These are phyloP conservation scores for Aspergillus clavatus DNA, from an alignment of 2,329 filamentous ascomycete genomes.

Conservation along the genomic window DNA sequence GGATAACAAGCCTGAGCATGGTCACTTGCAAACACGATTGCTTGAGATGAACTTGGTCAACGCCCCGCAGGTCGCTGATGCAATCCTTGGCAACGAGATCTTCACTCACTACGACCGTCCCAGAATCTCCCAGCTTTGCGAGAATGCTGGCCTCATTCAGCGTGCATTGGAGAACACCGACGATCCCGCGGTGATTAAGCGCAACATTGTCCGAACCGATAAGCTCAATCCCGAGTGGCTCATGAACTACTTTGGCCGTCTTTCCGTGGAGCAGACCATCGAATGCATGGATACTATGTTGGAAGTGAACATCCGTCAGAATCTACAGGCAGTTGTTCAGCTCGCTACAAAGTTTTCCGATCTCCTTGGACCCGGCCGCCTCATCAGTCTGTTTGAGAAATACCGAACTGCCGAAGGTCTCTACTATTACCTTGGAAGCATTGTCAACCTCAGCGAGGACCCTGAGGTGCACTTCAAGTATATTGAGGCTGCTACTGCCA, in stretches of 20 bases:
- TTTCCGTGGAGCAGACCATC: slow-evolving; percentile 91
- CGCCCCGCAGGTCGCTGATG: slow-evolving; percentile 94
- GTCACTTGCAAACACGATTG: slow-evolving; percentile 84
- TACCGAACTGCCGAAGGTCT: slow-evolving; percentile 95
- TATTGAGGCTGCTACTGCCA: slow-evolving; percentile 91
- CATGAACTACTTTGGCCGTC: slow-evolving; percentile 83
- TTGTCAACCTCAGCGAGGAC: slow-evolving; percentile 95
- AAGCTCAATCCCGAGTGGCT: slow-evolving; percentile 90
- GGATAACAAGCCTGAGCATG: slow-evolving; percentile 91
- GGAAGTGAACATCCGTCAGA: slow-evolving; percentile 93
- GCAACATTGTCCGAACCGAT: slow-evolving; percentile 75
- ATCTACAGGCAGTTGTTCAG: slow-evolving; percentile 88
- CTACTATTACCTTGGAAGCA: slow-evolving; percentile 96
- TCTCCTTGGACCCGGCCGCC: slow-evolving; percentile 74
- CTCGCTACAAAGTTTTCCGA: slow-evolving; percentile 98
- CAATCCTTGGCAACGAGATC: slow-evolving; percentile 97
- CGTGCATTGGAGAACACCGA: slow-evolving; percentile 93
- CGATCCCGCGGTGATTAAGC: slow-evolving; percentile 83
- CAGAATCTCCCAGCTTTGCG: slow-evolving; percentile 83
- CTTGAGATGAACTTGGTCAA: slow-evolving; percentile 98
- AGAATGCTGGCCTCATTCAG: slow-evolving; percentile 81
- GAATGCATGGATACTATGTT: slow-evolving; percentile 96
- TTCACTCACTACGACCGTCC: slow-evolving; percentile 94
- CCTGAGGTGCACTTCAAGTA: slow-evolving; percentile 98
- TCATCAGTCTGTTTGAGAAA: slow-evolving; percentile 95